A percentile compares a stretch with the other conserved stretches of the same genome.
These are phyloP conservation scores for Cordyceps tenuipes DNA, from an alignment of 2,329 filamentous ascomycete species.

Conservation along the genomic window DNA sequence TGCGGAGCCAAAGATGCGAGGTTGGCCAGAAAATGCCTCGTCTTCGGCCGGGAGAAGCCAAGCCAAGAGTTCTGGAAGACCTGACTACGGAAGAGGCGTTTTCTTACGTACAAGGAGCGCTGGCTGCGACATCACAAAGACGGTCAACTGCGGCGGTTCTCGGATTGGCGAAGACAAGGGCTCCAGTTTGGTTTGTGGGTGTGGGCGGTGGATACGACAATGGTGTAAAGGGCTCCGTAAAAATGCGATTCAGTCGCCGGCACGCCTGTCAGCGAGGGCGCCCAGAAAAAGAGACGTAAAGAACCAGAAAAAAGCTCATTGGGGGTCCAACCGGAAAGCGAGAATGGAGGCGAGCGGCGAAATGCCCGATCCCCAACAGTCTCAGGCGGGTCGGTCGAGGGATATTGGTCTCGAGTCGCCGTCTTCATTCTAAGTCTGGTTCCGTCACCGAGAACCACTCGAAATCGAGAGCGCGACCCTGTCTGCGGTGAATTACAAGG, in stretches of 20 bases:
- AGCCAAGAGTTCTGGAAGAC: conserved; percentile 8
- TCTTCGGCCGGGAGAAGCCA: conserved; percentile 7
- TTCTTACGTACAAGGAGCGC: conserved; percentile 9
- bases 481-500: background rate
- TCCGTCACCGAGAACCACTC: conserved; percentile 7
- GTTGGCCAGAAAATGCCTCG: conserved; percentile 12
- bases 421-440: background rate
- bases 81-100: conserved; percentile 8
- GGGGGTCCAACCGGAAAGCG: background rate
- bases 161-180: conserved; percentile 1
- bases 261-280: background rate
- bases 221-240: conserved; percentile 3
- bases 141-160: conserved; percentile 12
- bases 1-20: conserved; percentile 1
- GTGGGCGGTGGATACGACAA: conserved; percentile 2
- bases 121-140: conserved; percentile 10
- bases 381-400: conserved; percentile 5
- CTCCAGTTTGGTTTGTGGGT: background rate
- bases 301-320: conserved; percentile 4
- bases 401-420: conserved; percentile 6
- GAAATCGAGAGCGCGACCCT: background rate
- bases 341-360: conserved; percentile 9
- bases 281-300: background rate
- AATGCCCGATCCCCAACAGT: conserved; percentile 9
- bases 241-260: conserved; percentile 8